Base-by-base conservation (phyloP, 2,329 filamentous ascomycete species). In the Cylindrodendrum hubeiense region DNA sequence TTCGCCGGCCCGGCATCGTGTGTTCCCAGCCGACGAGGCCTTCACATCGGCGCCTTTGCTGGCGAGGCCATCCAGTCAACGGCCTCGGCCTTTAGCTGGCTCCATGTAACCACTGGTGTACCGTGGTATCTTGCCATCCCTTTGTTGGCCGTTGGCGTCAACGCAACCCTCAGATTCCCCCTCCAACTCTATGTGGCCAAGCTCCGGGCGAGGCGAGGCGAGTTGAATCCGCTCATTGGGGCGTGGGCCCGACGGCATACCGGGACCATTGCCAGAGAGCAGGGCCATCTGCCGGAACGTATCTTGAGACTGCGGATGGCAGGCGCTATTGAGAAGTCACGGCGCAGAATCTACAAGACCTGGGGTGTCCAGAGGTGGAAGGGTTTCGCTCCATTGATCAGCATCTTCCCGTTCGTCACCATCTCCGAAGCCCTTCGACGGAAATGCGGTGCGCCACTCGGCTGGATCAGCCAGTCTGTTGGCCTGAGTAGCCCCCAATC, bases 121-220 rank as follows among this genome's bases (percentile, higher is more conserved):
- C 86, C 86, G 2, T 89, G 87, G 87, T 87, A 80, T 68, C 67
- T 87, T 33, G 80, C 82, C 28, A 86, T 89, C 50, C 86, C 87
- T 5, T 77, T 86, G n/a, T 77, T 86, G 15, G 85, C 85, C 7
- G 65, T 87, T 2, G 74, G 77, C 49, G 76, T 87, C 71, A 84
- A 81, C 74, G 70, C 82, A 41, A 61, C 81, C 51, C 71, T 84
- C 63, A 81, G 86, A 15, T 74, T 87, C 5, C 87, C 87, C 6
- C 77, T 85, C 7, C 79, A 78, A 37, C 67, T 81, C 60, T 84
- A 87, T 72, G 80, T 71, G 46, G 71, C 77, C 55, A 54, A 72
- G 24, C 75, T 81, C 13, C 69, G 77, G 8, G 50, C 75, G 8
- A 74, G 68, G 22, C 78, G 78, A 39, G 75, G 46, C 17, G 70